Evolutionary conservation across 768 basidiomycete species (phyloP).

Genomic region (Podaxis sp.): DNA sequence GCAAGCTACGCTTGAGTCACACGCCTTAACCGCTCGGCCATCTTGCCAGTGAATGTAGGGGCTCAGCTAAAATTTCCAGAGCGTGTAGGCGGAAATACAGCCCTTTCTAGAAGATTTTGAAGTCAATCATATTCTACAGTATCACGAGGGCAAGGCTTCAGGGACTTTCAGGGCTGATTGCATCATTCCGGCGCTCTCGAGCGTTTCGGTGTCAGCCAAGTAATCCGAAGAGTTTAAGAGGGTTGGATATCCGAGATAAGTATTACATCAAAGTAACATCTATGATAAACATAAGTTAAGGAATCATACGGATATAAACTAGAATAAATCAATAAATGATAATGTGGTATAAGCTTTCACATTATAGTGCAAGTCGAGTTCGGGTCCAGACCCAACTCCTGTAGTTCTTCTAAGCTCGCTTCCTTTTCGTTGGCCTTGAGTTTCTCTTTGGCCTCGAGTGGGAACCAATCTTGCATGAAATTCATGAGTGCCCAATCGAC

Average conservation of each 20-base stretch:
- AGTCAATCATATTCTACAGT: too few relatives aligned
- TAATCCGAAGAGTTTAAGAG: too few relatives aligned
- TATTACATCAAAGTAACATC: too few relatives aligned
- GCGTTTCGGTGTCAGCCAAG: too few relatives aligned
- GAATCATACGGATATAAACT: neutral
- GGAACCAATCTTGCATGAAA: slow-evolving; percentile 94
- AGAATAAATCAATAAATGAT: neutral
- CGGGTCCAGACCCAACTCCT: slow-evolving; percentile 61
- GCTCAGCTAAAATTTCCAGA: too few relatives aligned
- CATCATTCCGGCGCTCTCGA: too few relatives aligned
- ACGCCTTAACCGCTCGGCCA: slow-evolving; percentile 49
- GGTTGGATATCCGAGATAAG: too few relatives aligned
- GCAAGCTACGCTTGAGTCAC: slow-evolving; percentile 44
- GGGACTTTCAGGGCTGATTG: too few relatives aligned
- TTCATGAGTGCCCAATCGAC: slow-evolving; percentile 78
- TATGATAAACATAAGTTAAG: too few relatives aligned
- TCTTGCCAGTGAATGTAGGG: slow-evolving; percentile 31
- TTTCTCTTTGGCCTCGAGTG: slow-evolving; percentile 75
- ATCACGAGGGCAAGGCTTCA: too few relatives aligned
- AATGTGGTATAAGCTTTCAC: slow-evolving; percentile 20
- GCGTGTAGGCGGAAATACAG: too few relatives aligned
- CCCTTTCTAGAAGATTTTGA: too few relatives aligned
- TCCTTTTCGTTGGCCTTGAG: slow-evolving; percentile 74
- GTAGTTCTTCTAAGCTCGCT: slow-evolving; percentile 63
- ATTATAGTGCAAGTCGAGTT: slow-evolving; percentile 40